These are phyloP conservation scores for Alternaria brassicicola DNA, from an alignment of 2,329 filamentous ascomycete species.

Conservation along the genomic window DNA sequence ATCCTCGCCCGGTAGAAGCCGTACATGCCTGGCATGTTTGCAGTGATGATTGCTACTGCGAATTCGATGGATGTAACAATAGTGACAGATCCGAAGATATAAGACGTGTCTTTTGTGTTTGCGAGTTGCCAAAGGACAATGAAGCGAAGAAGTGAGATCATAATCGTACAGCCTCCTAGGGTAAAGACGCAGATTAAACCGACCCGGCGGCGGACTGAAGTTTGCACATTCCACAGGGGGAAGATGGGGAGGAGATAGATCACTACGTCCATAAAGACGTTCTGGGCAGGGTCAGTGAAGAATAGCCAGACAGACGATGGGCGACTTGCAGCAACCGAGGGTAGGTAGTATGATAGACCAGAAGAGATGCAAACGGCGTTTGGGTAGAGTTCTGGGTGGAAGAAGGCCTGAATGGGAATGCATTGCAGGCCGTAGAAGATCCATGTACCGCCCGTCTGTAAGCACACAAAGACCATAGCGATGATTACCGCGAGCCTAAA, in stretches of 20 bases:
- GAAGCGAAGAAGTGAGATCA: background rate
- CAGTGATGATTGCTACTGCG: background rate
- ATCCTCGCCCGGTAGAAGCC: background rate
- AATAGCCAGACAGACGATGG: background rate
- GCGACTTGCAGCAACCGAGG: background rate
- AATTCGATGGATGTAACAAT: background rate
- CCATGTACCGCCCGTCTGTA: background rate
- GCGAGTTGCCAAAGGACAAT: background rate
- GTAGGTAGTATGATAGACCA: background rate
- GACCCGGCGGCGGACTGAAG: background rate
- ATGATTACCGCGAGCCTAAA: background rate
- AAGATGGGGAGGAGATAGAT: background rate
- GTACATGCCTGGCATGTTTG: background rate
- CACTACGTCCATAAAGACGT: background rate
- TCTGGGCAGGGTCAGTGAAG: background rate
- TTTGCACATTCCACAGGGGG: background rate
- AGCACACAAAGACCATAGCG: background rate
- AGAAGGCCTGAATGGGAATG: background rate
- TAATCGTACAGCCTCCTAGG: background rate
- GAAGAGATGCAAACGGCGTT: background rate
- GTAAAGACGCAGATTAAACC: background rate
- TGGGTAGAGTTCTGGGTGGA: background rate
- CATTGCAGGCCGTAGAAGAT: background rate
- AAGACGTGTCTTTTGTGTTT: background rate
- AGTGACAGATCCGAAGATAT: background rate